Evolutionary conservation across 2,329 filamentous ascomycete genomes (phyloP).

Genomic region (Hymenoscyphus linearis): DNA sequence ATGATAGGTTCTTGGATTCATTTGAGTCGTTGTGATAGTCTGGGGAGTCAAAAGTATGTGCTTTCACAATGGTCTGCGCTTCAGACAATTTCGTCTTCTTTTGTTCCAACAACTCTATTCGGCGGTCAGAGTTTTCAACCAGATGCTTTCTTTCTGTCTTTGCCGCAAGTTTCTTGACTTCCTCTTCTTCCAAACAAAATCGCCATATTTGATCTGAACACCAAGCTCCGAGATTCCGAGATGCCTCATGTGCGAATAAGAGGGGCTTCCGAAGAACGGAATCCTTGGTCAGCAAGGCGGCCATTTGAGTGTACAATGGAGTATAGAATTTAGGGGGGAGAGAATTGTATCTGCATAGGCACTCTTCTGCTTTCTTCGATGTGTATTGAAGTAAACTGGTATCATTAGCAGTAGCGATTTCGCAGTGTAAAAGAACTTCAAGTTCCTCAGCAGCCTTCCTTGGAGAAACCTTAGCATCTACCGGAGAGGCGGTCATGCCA

Average conservation of each 20-base stretch:
- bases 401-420: constrained; percentile 73
- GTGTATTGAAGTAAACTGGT: constrained; percentile 52
- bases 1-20: constrained; percentile 47
- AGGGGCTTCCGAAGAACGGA: constrained; percentile 36
- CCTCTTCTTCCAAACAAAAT: constrained; percentile 59
- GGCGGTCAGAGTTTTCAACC: constrained; percentile 21
- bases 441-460: constrained; percentile 65
- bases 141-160: constrained; percentile 42
- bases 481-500: constrained; percentile 94
- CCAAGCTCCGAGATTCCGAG: constrained; percentile 72
- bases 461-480: constrained; percentile 76
- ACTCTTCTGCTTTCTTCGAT: constrained; percentile 55
- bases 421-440: constrained; percentile 71
- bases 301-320: constrained; percentile 54
- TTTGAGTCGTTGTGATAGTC: constrained; percentile 22
- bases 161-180: constrained; percentile 55
- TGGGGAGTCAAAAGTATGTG: constrained; percentile 41
- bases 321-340: constrained; percentile 55
- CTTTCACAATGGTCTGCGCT: constrained; percentile 51
- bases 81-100: constrained; percentile 53
- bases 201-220: constrained; percentile 79
- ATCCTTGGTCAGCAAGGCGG: constrained; percentile 43
- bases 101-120: constrained; percentile 42
- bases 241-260: constrained; percentile 51
- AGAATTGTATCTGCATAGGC: constrained; percentile 45